Evolutionary conservation across 1,284 basidiomycete genomes (phyloP).

Genomic region (Leccinum solheimii): DNA sequence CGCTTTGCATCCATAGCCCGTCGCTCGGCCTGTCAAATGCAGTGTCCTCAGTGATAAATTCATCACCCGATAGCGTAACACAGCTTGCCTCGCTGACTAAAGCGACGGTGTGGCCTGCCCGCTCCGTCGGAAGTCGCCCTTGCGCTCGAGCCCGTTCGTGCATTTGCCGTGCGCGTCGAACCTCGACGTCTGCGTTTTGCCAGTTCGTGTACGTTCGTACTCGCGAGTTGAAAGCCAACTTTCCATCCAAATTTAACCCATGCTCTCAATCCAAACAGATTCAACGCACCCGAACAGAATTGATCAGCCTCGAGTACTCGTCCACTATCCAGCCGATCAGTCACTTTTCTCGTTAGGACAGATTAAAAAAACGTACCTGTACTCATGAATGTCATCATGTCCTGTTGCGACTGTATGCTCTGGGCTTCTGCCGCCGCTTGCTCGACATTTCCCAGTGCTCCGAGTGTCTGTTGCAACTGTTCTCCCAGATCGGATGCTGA

Average conservation of each 20-base stretch:
- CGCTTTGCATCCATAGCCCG: conserved; percentile 77
- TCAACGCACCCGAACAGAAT: conserved; percentile 73
- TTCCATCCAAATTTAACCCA: conserved; percentile 6
- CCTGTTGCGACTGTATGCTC: conserved; percentile 72
- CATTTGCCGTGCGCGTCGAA: conserved; percentile 66
- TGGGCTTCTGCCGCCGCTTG: conserved; percentile 70
- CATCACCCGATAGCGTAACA: not conserved
- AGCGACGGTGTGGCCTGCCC: conserved; percentile 65
- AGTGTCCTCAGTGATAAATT: conserved; percentile 5
- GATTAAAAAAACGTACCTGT: conserved; percentile 50
- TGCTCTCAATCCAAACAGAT: not conserved
- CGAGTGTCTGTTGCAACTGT: conserved; percentile 67
- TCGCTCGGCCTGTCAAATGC: conserved; percentile 63
- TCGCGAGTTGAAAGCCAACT: conserved; percentile 86
- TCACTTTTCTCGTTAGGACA: conserved; percentile 6
- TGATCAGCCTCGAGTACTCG: conserved; percentile 91
- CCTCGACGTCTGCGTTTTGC: conserved; percentile 79
- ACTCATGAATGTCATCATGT: conserved; percentile 75
- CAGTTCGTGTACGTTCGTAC: conserved; percentile 80
- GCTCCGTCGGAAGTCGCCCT: conserved; percentile 66
- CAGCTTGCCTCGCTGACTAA: conserved; percentile 73
- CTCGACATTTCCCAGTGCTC: conserved; percentile 72
- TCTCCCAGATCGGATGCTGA: conserved; percentile 75
- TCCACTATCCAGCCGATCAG: conserved; percentile 52
- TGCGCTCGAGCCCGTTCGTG: conserved; percentile 83